Evolutionary conservation across 306 rosid genomes (phyloP).

Genomic region (Cucumis melo): DNA sequence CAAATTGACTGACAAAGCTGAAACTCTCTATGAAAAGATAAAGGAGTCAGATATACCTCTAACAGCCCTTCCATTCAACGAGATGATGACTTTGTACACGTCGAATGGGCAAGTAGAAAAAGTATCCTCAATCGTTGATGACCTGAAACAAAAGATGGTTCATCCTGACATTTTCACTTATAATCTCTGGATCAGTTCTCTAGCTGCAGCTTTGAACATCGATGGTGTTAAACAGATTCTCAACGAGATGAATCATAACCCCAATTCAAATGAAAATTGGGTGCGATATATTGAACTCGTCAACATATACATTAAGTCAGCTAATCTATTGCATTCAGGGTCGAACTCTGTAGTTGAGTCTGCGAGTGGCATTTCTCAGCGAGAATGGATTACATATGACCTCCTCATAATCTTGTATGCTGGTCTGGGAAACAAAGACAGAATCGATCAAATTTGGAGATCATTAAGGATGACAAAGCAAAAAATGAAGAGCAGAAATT

Average conservation of each 20-base stretch:
- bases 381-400: conserved; percentile 88
- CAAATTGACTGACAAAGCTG: conserved; percentile 70
- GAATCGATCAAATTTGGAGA: conserved; percentile 76
- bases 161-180: conserved; percentile 75
- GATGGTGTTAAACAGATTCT: conserved; percentile 51
- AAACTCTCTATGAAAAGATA: conserved; percentile 50
- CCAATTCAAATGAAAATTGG: conserved; percentile 54
- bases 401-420: conserved; percentile 74
- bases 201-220: conserved; percentile 56
- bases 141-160: conserved; percentile 44
- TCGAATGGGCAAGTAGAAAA: conserved; percentile 79
- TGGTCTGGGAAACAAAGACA: conserved; percentile 59
- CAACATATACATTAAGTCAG: conserved; percentile 33
- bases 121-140: conserved; percentile 55
- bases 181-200: conserved; percentile 84
- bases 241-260: conserved; percentile 47
- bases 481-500: conserved; percentile 76
- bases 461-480: conserved; percentile 66
- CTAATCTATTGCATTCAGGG: conserved; percentile 39
- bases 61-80: conserved; percentile 65
- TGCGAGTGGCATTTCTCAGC: conserved; percentile 52
- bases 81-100: conserved; percentile 90
- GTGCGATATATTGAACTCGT: conserved; percentile 49
- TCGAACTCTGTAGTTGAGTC: conserved; percentile 47
- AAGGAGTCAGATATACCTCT: conserved; percentile 39